phyloP scores from a whole-genome alignment of 2,329 filamentous ascomycete species.

The Didymella arachidicola region DNA sequence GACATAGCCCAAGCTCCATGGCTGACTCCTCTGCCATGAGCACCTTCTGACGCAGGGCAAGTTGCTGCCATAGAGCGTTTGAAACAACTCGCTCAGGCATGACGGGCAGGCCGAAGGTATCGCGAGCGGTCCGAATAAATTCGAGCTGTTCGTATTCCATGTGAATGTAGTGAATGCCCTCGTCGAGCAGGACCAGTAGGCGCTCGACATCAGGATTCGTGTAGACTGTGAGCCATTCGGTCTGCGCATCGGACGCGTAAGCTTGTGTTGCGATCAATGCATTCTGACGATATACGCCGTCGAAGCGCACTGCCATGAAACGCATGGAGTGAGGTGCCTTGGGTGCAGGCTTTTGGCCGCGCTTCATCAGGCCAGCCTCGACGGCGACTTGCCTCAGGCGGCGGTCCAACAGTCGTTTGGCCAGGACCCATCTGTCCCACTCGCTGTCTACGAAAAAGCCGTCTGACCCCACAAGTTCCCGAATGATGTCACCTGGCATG shows the following conservation, averaged over 20 bases:
- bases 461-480: slow-evolving; percentile 66
- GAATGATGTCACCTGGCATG: slow-evolving; percentile 64
- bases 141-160: slow-evolving; percentile 66
- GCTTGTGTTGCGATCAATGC: slow-evolving; percentile 42
- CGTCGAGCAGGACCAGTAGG: slow-evolving; percentile 63
- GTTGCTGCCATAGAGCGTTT: slow-evolving; percentile 65
- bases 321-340: slow-evolving; percentile 58
- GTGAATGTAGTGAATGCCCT: slow-evolving; percentile 67
- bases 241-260: slow-evolving; percentile 55
- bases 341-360: slow-evolving; percentile 52
- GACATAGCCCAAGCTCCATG: slow-evolving; percentile 62
- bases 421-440: slow-evolving; percentile 65
- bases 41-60: slow-evolving; percentile 64
- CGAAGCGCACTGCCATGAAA: slow-evolving; percentile 62
- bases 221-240: slow-evolving; percentile 61
- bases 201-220: slow-evolving; percentile 63
- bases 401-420: slow-evolving; percentile 62
- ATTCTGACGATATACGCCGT: slow-evolving; percentile 60
- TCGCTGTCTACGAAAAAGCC: slow-evolving; percentile 66
- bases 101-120: slow-evolving; percentile 62
- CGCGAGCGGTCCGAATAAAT: slow-evolving; percentile 60
- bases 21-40: slow-evolving; percentile 60
- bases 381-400: slow-evolving; percentile 57
- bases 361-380: slow-evolving; percentile 57
- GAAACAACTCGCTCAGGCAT: slow-evolving; percentile 64